Evolutionary conservation across 140 eudicot genomes (phyloP).

Genomic region (Ambrosia hybrid): DNA sequence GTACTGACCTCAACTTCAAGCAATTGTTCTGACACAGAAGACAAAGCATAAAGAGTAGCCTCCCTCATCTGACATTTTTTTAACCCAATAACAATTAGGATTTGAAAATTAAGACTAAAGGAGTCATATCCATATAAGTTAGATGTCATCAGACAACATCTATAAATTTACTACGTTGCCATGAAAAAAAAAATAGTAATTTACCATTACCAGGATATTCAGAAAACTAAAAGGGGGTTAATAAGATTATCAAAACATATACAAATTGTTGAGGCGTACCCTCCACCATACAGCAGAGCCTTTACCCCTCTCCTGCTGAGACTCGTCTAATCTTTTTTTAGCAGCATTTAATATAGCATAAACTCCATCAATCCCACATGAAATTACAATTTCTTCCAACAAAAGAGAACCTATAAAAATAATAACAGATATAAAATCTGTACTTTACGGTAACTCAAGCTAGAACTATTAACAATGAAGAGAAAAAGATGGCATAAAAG

Average conservation of each 20-base stretch:
- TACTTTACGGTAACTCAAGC: constrained; percentile 7
- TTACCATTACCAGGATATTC: neutral
- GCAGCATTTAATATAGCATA: constrained; percentile 71
- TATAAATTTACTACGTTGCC: constrained; percentile 9
- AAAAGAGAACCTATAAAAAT: constrained; percentile 70
- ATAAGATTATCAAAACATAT: neutral
- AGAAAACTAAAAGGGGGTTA: neutral
- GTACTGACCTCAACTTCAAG: constrained; percentile 73
- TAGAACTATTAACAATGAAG: neutral
- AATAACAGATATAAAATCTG: constrained; percentile 11
- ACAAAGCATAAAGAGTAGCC: constrained; percentile 82
- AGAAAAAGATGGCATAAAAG: neutral
- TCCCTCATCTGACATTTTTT: constrained; percentile 71
- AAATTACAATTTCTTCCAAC: constrained; percentile 69
- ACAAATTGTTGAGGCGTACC: constrained; percentile 49
- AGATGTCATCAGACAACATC: neutral
- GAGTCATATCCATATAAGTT: neutral
- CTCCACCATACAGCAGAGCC: constrained; percentile 93
- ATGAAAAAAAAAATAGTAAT: too few species aligned
- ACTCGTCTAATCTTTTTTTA: constrained; percentile 67
- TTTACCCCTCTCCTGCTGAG: constrained; percentile 62
- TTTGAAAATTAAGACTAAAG: too few species aligned
- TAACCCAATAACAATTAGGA: constrained; percentile 15
- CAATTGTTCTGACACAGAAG: constrained; percentile 80
- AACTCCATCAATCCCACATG: constrained; percentile 74